Evolutionary conservation across 768 basidiomycete species (phyloP), one percentile per base, ranked within the genome.

Genomic region (Panus rudis): DNA sequence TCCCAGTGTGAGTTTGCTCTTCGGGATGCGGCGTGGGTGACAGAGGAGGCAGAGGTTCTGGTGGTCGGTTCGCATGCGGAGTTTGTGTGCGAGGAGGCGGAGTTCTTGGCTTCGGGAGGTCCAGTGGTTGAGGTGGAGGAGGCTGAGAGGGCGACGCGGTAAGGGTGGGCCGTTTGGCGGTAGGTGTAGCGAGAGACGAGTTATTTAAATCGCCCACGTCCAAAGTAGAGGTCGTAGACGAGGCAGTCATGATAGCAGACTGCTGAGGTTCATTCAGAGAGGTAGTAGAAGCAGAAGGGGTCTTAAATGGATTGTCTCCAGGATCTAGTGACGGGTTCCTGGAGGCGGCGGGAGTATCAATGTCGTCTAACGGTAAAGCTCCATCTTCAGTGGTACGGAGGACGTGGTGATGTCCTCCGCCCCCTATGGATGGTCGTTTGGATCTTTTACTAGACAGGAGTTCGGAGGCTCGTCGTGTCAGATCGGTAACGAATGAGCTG

Each of bases 391-490:
- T 69, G 10, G 33, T 69, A 59, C 11, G 77, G 71, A 54, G 70
- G 63, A 31, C 79, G 63, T 33, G 72, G 65, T 47, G 72, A 57
- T 56, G 75, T 67, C 62, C 60, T 59, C 39, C 69, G 65, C 34
- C 74, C 53, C 43, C 64, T 57, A 11, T 17, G 19, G 60, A 55
- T 6, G 64, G 52, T 41, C 63, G 65, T 47, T 54, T 60, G 27
- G 62, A 56, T 41, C 63, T 64, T 43, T 66, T 65, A 12, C 62
- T 61, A 3, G 73, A 57, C 73, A 81, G 79, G 3, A 88, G 65
- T 19, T 72, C 62, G 51, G 72, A 75, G 11, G 84, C 79, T 22
- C 76, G 72, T 39, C 72, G 72, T 25, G 78, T 73, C 45, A 85
- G 71, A 45, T 74, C 73, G 17, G 66, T 62, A 28, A 86, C 59